Evolutionary conservation across 306 rosid genomes (phyloP).

Genomic region (Quercus ilex): DNA sequence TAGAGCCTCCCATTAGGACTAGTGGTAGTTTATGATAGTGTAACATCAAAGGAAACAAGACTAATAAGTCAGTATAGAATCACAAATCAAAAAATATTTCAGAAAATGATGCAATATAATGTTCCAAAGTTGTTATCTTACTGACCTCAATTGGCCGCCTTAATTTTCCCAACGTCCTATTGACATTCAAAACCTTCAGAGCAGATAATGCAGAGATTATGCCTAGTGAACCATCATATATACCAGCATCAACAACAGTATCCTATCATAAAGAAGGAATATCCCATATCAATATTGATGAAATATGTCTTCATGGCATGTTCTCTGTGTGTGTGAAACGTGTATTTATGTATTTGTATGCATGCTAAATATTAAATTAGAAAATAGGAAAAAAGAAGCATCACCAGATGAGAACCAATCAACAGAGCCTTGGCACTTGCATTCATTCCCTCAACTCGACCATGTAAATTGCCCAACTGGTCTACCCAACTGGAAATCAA

Average conservation of each 20-base stretch:
- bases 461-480: constrained; percentile 78
- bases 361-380: not conserved
- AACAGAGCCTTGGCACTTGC: constrained; percentile 64
- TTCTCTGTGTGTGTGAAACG: not conserved
- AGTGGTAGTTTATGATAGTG: not conserved
- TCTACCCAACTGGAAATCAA: constrained; percentile 83
- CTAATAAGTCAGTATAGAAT: not conserved
- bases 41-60: not conserved
- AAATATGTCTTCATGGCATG: not conserved
- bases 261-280: constrained; percentile 45
- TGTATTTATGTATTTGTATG: not conserved
- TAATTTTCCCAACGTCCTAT: constrained; percentile 52
- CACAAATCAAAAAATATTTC: not conserved
- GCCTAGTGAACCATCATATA: constrained; percentile 84
- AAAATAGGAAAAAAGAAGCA: constrained; percentile 4
- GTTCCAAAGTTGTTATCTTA: constrained; percentile 10
- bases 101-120: not conserved
- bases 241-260: constrained; percentile 94
- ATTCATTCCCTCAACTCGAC: constrained; percentile 78
- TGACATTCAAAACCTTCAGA: constrained; percentile 59
- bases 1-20: too few species aligned
- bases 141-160: constrained; percentile 85
- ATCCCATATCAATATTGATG: constrained; percentile 2
- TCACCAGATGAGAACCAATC: constrained; percentile 90
- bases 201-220: constrained; percentile 84